Percentiles rank a stretch among this genome's conserved stretches.
These are phyloP conservation scores for Coemansia sp. DNA, from an alignment of 192 early-diverging fungal species.

Conservation along the genomic window DNA sequence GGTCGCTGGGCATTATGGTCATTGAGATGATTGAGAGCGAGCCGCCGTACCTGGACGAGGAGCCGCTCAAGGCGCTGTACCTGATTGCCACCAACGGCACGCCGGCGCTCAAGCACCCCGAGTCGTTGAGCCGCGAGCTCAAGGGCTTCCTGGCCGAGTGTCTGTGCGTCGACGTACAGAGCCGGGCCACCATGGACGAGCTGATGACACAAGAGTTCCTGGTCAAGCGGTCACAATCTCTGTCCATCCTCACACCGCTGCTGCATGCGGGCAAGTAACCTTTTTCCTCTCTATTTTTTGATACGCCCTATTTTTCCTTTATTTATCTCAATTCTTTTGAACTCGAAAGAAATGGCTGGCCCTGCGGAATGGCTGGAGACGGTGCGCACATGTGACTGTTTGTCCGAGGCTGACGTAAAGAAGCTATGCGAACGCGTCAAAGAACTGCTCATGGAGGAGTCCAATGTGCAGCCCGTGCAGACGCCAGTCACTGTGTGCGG, in stretches of 20 bases:
- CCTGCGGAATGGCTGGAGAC: slow-evolving; percentile 96
- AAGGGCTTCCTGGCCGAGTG: slow-evolving; percentile 84
- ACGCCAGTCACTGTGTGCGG: slow-evolving; percentile 94
- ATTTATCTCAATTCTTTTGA: neutral
- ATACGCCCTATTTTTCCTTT: slow-evolving; percentile 3
- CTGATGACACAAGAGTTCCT: slow-evolving; percentile 70
- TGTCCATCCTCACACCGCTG: slow-evolving; percentile 31
- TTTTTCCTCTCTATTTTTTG: neutral
- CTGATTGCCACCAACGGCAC: slow-evolving; percentile 96
- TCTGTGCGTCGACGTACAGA: slow-evolving; percentile 83
- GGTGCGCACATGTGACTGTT: slow-evolving; percentile 87
- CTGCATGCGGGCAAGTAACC: slow-evolving; percentile 21
- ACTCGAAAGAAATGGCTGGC: slow-evolving; percentile 50
- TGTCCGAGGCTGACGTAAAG: slow-evolving; percentile 95
- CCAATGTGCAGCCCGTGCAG: slow-evolving; percentile 94
- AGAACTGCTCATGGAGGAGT: slow-evolving; percentile 96
- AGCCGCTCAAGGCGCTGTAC: slow-evolving; percentile 91
- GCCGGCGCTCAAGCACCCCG: slow-evolving; percentile 84
- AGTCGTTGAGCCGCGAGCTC: slow-evolving; percentile 71
- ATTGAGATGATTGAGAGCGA: slow-evolving; percentile 98
- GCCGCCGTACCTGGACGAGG: slow-evolving; percentile 93
- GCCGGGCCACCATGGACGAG: slow-evolving; percentile 73
- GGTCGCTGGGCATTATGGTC: slow-evolving; percentile 96
- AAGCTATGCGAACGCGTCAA: slow-evolving; percentile 98
- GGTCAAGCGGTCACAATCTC: slow-evolving; percentile 43